A percentile compares a stretch with the other conserved stretches of the same genome.
Evolutionary conservation across 75 land plant species (phyloP).

Genomic region (Selaginella moellendorffii): DNA sequence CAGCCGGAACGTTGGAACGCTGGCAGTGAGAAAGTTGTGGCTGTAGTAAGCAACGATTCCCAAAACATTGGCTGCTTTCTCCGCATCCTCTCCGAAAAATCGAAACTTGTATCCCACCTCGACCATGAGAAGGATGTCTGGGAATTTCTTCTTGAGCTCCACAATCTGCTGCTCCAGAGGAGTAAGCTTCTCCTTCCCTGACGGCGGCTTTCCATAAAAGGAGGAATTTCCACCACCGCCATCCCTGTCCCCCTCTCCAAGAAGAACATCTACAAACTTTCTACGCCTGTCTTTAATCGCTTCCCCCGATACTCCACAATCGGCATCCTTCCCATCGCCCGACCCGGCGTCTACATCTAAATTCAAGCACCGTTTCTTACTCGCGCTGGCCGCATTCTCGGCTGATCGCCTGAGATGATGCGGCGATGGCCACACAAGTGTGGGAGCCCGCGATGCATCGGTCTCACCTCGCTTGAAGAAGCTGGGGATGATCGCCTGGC

Average conservation of each 20-base stretch:
- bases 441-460: too few species aligned
- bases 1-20: slow-evolving; percentile 71
- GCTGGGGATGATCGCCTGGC: too few species aligned
- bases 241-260: slow-evolving; percentile 22
- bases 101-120: slow-evolving; percentile 89
- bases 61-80: slow-evolving; percentile 62
- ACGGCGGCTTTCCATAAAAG: slow-evolving; percentile 14
- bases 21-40: slow-evolving; percentile 75
- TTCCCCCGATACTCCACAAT: too few species aligned
- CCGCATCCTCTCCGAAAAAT: slow-evolving; percentile 86
- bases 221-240: slow-evolving; percentile 13
- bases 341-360: too few species aligned
- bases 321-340: too few species aligned
- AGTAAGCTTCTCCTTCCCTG: slow-evolving; percentile 39
- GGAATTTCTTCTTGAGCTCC: slow-evolving; percentile 54
- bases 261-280: slow-evolving; percentile 46
- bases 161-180: slow-evolving; percentile 85
- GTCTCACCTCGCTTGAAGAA: too few species aligned
- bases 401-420: too few species aligned
- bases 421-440: too few species aligned
- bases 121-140: slow-evolving; percentile 72
- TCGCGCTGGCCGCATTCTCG: too few species aligned
- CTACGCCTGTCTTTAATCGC: slow-evolving; percentile 47
- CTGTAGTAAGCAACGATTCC: slow-evolving; percentile 74
- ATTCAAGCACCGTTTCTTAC: too few species aligned